Evolutionary conservation across 2,329 filamentous ascomycete genomes (phyloP).

Genomic region (Curvularia verruculosa): DNA sequence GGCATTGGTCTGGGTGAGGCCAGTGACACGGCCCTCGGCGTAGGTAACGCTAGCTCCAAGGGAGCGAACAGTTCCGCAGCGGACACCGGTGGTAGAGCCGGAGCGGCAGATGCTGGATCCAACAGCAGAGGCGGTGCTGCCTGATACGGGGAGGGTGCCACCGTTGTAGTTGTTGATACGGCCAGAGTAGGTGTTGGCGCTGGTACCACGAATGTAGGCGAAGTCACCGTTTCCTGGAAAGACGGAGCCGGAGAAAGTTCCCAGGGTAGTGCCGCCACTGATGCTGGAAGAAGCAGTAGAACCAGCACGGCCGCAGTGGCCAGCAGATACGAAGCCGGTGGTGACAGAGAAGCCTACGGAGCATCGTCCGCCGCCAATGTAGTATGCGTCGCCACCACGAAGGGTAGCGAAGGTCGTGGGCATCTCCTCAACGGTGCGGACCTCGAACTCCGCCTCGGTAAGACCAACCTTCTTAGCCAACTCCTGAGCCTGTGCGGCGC

Average conservation of each 20-base stretch:
- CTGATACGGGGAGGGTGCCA: constrained; percentile 44
- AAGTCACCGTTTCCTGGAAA: constrained; percentile 51
- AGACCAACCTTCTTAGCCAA: constrained; percentile 50
- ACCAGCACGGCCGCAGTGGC: constrained; percentile 49
- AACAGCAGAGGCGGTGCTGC: constrained; percentile 48
- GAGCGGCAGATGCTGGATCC: constrained; percentile 52
- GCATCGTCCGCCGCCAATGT: constrained; percentile 45
- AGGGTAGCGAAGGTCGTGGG: constrained; percentile 48
- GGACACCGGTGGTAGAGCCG: constrained; percentile 51
- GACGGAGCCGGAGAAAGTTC: constrained; percentile 48
- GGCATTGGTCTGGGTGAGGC: constrained; percentile 51
- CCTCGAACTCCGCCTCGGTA: constrained; percentile 47
- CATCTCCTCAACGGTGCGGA: constrained; percentile 42
- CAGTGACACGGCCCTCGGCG: constrained; percentile 50
- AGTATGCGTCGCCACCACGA: constrained; percentile 50
- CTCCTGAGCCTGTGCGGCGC: constrained; percentile 44
- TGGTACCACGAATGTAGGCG: constrained; percentile 47
- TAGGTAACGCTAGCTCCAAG: constrained; percentile 49
- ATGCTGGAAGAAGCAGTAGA: constrained; percentile 42
- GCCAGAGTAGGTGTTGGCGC: constrained; percentile 40
- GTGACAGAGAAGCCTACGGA: constrained; percentile 52
- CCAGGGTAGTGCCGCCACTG: constrained; percentile 40
- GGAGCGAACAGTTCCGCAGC: constrained; percentile 48
- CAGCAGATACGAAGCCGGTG: constrained; percentile 51
- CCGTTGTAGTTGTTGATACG: constrained; percentile 45